A percentile compares a stretch with the other conserved stretches of the same genome.
Evolutionary conservation across 2,329 filamentous ascomycete species (phyloP).

Genomic region (Alternaria conjuncta): DNA sequence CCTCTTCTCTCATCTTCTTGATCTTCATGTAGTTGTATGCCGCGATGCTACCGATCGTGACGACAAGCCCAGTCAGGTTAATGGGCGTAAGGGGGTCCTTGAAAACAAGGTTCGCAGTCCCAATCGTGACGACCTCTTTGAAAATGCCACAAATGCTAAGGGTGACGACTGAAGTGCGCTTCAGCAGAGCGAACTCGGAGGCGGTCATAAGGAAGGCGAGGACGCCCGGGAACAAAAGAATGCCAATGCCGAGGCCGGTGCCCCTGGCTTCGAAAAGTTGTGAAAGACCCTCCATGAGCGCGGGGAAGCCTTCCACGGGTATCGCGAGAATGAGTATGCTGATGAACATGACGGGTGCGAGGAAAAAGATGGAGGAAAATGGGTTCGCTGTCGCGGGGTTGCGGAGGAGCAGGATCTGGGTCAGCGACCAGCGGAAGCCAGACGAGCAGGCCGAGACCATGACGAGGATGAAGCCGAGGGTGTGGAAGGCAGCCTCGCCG

Average conservation of each 20-base stretch:
- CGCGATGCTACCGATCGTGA: slow-evolving; percentile 85
- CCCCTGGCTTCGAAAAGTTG: slow-evolving; percentile 73
- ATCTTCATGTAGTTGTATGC: slow-evolving; percentile 97
- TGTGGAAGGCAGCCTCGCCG: slow-evolving; percentile 88
- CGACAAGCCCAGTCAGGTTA: slow-evolving; percentile 85
- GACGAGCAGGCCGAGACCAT: slow-evolving; percentile 95
- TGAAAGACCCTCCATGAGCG: slow-evolving; percentile 70
- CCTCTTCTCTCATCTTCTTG: slow-evolving; percentile 82
- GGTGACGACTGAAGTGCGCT: slow-evolving; percentile 94
- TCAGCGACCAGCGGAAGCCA: slow-evolving; percentile 97
- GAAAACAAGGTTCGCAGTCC: slow-evolving; percentile 85
- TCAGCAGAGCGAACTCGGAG: slow-evolving; percentile 91
- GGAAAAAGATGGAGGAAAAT: slow-evolving; percentile 95
- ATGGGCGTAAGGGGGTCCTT: slow-evolving; percentile 85
- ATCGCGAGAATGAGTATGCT: slow-evolving; percentile 81
- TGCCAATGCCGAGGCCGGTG: slow-evolving; percentile 66
- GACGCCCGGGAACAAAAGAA: slow-evolving; percentile 86
- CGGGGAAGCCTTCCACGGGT: slow-evolving; percentile 79
- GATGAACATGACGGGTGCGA: slow-evolving; percentile 96
- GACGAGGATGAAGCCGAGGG: slow-evolving; percentile 86
- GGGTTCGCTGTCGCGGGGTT: slow-evolving; percentile 96
- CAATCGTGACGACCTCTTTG: slow-evolving; percentile 97
- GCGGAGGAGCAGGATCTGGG: slow-evolving; percentile 90
- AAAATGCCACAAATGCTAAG: slow-evolving; percentile 97
- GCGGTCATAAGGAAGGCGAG: slow-evolving; percentile 97